phyloP scores from a whole-genome alignment of 495 filamentous ascomycete genomes.

The Pyronema domesticum region DNA sequence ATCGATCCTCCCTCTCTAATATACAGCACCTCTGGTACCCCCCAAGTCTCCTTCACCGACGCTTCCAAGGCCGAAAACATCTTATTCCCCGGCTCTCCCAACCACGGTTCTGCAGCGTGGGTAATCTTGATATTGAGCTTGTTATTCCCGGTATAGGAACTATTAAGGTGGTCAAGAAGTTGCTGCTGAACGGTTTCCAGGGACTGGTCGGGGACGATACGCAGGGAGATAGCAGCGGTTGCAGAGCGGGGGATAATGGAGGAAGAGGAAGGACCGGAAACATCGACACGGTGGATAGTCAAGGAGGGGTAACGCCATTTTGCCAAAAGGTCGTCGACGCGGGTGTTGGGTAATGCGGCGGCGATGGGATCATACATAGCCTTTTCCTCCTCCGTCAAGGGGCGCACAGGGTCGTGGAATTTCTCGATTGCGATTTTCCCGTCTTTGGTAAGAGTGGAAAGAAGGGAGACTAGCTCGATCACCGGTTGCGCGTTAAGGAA shows the following conservation, averaged over 20 bases:
- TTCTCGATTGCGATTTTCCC: constrained; percentile 47
- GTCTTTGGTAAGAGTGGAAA: constrained; percentile 57
- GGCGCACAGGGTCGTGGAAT: constrained; percentile 70
- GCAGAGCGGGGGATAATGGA: constrained; percentile 78
- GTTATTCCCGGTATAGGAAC: constrained; percentile 60
- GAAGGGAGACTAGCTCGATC: constrained; percentile 68
- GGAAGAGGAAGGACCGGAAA: constrained; percentile 68
- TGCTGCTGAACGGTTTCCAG: constrained; percentile 50
- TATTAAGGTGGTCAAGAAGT: constrained; percentile 46
- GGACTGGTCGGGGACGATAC: constrained; percentile 83
- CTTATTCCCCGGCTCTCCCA: constrained; percentile 77
- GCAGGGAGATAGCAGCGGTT: constrained; percentile 68
- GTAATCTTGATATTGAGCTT: constrained; percentile 67
- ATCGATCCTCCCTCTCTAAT: constrained; percentile 94
- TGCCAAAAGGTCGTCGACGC: constrained; percentile 47
- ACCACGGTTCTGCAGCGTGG: constrained; percentile 87
- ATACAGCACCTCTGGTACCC: constrained; percentile 49
- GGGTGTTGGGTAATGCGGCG: constrained; percentile 25
- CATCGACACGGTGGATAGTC: constrained; percentile 82
- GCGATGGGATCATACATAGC: constrained; percentile 71
- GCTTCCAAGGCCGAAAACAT: constrained; percentile 79
- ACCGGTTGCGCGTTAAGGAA: constrained; percentile 72
- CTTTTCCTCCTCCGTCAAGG: constrained; percentile 57
- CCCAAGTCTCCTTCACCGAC: constrained; percentile 74
- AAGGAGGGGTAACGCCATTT: constrained; percentile 92